Percentiles rank a stretch among this genome's conserved stretches.
Evolutionary conservation across 371 early-diverging fungal genomes (phyloP).

Genomic region (Nematocida parisii): DNA sequence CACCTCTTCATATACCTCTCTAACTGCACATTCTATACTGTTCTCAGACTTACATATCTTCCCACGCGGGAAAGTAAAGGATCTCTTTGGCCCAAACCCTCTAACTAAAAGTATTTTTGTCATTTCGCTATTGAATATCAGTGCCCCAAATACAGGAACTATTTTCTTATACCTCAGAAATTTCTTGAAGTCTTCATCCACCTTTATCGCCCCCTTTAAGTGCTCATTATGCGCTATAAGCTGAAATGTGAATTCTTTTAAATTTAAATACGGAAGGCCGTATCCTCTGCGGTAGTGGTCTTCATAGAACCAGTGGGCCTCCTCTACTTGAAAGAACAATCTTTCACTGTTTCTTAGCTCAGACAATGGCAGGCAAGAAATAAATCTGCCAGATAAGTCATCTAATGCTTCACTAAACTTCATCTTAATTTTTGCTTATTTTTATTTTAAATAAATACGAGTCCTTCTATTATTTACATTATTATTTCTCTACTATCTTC

Average conservation of each 20-base stretch:
- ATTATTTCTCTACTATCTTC: background rate
- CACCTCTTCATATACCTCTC: constrained; percentile 91
- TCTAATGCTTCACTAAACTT: constrained; percentile 60
- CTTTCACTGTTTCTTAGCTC: constrained; percentile 82
- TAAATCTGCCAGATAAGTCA: constrained; percentile 74
- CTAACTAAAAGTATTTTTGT: constrained; percentile 81
- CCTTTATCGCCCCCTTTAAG: constrained; percentile 74
- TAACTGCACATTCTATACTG: constrained; percentile 81
- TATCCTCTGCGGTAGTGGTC: constrained; percentile 82
- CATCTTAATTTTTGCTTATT: constrained; percentile 47
- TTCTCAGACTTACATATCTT: constrained; percentile 92
- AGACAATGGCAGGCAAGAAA: constrained; percentile 86
- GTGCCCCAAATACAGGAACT: constrained; percentile 97
- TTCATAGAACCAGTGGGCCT: constrained; percentile 98
- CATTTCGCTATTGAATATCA: constrained; percentile 79
- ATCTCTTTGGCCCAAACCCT: constrained; percentile 79
- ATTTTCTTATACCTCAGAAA: constrained; percentile 90
- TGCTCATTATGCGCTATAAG: constrained; percentile 61
- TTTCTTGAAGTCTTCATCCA: constrained; percentile 77
- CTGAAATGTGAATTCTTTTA: constrained; percentile 67
- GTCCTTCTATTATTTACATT: background rate
- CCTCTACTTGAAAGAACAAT: constrained; percentile 95
- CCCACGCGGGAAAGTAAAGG: constrained; percentile 97
- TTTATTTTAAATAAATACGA: background rate
- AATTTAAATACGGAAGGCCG: constrained; percentile 70